Evolutionary conservation across 495 filamentous ascomycete genomes (phyloP).

Genomic region (Bacidia gigantensis): DNA sequence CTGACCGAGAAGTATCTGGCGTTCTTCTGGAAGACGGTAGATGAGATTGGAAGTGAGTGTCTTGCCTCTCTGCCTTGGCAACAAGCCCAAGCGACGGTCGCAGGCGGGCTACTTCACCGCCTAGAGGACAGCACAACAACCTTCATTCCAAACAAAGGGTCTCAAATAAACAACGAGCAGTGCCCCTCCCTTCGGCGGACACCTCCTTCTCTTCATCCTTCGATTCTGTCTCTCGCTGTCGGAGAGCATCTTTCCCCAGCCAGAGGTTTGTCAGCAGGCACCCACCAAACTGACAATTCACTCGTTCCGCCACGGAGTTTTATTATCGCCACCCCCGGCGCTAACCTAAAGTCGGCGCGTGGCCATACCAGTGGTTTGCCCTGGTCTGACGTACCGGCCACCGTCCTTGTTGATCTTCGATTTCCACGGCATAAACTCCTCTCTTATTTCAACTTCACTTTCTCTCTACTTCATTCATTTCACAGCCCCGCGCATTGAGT

Average conservation of each 20-base stretch:
- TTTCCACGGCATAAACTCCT: background rate
- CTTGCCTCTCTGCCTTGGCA: background rate
- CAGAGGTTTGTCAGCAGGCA: constrained; percentile 13
- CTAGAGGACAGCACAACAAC: constrained; percentile 1
- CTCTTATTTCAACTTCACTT: background rate
- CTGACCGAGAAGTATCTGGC: background rate
- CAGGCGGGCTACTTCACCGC: constrained; percentile 2
- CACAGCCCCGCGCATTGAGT: background rate
- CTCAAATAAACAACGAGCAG: background rate
- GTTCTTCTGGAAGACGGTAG: background rate
- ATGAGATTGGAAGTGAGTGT: background rate
- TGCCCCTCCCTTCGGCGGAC: background rate
- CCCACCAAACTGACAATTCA: background rate
- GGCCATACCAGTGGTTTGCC: background rate
- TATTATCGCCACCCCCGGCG: constrained; percentile 14
- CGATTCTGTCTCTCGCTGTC: constrained; percentile 6
- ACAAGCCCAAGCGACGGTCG: background rate
- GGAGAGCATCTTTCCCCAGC: constrained; percentile 1
- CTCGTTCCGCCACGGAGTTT: constrained; percentile 1
- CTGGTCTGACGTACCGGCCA: background rate
- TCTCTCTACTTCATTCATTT: background rate
- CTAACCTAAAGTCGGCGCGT: background rate
- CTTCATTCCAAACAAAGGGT: background rate
- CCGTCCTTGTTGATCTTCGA: background rate
- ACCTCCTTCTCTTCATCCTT: background rate